Evolutionary conservation across 2,329 filamentous ascomycete genomes (phyloP).

Genomic region (Venturia asperata): DNA sequence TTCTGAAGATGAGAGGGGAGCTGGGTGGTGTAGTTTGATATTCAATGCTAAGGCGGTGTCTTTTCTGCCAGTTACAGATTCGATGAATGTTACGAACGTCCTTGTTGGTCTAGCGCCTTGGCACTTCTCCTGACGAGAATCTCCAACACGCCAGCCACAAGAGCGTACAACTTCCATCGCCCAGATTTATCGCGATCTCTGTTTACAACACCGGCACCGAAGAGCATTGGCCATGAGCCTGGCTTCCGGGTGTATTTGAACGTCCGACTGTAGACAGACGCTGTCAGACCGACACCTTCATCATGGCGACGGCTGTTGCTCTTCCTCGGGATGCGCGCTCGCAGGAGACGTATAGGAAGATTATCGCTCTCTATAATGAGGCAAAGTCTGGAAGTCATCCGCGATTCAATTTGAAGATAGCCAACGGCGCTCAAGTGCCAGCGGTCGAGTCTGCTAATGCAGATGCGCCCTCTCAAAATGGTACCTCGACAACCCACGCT

Average conservation of each 20-base stretch:
- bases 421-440: background rate
- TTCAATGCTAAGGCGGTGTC: background rate
- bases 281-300: background rate
- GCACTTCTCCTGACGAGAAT: background rate
- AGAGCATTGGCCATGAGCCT: conserved; percentile 2
- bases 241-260: background rate
- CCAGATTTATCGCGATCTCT: conserved; percentile 6
- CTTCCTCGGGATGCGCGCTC: conserved; percentile 7
- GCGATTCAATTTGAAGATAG: conserved; percentile 6
- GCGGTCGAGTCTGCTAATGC: conserved; percentile 12
- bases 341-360: conserved; percentile 12
- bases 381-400: conserved; percentile 7
- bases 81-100: background rate
- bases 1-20: background rate
- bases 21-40: background rate
- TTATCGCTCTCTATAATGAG: conserved; percentile 6
- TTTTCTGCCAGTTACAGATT: background rate
- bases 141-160: background rate
- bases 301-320: conserved; percentile 8
- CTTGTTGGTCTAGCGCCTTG: background rate
- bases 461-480: background rate
- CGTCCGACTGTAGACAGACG: background rate
- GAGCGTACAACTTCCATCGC: background rate
- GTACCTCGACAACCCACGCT: background rate
- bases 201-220: conserved; percentile 1